phyloP scores from a whole-genome alignment of 345 rosid genomes.

The Luvunga scandens region DNA sequence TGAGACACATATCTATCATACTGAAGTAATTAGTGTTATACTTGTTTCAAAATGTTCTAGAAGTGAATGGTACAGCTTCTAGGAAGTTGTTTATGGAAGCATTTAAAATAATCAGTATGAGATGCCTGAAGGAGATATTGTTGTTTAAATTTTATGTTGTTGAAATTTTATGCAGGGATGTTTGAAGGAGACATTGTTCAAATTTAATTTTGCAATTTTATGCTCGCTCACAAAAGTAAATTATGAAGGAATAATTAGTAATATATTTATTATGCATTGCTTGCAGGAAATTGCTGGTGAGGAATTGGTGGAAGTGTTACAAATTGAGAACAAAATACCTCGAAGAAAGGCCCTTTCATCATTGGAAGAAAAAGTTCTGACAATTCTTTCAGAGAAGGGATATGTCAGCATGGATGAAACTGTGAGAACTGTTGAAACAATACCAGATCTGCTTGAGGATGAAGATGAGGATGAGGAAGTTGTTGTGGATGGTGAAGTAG shows the following conservation, averaged over 20 bases:
- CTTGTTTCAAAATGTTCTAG: not conserved
- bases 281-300: constrained; percentile 85
- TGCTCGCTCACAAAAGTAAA: not conserved
- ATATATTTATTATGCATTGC: constrained; percentile 14
- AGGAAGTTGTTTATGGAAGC: not conserved
- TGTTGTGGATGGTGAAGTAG: constrained; percentile 96
- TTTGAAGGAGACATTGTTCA: not conserved
- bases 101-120: not conserved
- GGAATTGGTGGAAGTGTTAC: constrained; percentile 66
- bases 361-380: constrained; percentile 77
- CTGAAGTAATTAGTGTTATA: not conserved
- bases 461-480: constrained; percentile 99
- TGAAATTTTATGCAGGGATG: not conserved
- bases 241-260: not conserved
- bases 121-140: not conserved
- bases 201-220: not conserved
- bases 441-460: constrained; percentile 68
- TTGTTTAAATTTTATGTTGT: not conserved
- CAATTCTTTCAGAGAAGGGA: constrained; percentile 83
- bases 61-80: not conserved
- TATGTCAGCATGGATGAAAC: constrained; percentile 61
- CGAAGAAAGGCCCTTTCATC: constrained; percentile 85
- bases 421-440: constrained; percentile 53
- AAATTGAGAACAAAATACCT: constrained; percentile 76
- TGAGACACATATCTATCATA: not conserved